These are phyloP conservation scores for Trametes punicea DNA, from an alignment of 768 basidiomycete genomes.

Conservation along the genomic window DNA sequence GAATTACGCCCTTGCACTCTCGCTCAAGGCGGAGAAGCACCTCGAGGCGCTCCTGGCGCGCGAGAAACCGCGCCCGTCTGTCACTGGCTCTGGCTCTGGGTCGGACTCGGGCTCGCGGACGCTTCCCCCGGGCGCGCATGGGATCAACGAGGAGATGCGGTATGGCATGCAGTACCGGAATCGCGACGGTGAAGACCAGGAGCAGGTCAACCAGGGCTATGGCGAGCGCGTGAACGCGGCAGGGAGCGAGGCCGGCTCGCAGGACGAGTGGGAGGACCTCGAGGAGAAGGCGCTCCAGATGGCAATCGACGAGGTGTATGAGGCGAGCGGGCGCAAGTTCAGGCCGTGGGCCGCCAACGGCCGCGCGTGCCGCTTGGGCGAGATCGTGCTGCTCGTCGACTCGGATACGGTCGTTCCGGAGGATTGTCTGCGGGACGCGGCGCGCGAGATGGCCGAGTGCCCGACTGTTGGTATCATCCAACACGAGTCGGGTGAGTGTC, in stretches of 20 bases:
- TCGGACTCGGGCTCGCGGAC: conserved; percentile 28
- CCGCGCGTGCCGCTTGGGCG: conserved; percentile 41
- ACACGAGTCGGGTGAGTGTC: conserved; percentile 40
- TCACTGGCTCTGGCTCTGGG: conserved; percentile 21
- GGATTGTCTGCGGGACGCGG: conserved; percentile 53
- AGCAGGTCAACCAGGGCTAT: conserved; percentile 30
- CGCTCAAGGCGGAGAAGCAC: conserved; percentile 35
- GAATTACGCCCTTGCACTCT: conserved; percentile 40
- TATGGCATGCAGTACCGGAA: conserved; percentile 69
- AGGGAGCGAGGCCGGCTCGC: conserved; percentile 21
- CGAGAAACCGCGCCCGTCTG: conserved; percentile 20
- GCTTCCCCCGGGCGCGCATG: conserved; percentile 19
- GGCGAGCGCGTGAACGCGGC: conserved; percentile 18
- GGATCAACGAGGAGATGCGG: conserved; percentile 34
- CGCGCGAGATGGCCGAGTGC: conserved; percentile 45
- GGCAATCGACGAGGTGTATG: conserved; percentile 51
- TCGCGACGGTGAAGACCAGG: conserved; percentile 57
- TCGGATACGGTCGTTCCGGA: conserved; percentile 50
- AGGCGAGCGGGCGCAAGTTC: conserved; percentile 31
- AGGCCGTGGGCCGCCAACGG: conserved; percentile 36
- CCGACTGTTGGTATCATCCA: conserved; percentile 51
- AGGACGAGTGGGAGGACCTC: conserved; percentile 34
- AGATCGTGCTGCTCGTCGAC: conserved; percentile 48
- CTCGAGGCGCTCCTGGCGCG: conserved; percentile 29
- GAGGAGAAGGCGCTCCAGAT: conserved; percentile 49